Evolutionary conservation across 768 basidiomycete species (phyloP).

Genomic region (Amanita rubescens): DNA sequence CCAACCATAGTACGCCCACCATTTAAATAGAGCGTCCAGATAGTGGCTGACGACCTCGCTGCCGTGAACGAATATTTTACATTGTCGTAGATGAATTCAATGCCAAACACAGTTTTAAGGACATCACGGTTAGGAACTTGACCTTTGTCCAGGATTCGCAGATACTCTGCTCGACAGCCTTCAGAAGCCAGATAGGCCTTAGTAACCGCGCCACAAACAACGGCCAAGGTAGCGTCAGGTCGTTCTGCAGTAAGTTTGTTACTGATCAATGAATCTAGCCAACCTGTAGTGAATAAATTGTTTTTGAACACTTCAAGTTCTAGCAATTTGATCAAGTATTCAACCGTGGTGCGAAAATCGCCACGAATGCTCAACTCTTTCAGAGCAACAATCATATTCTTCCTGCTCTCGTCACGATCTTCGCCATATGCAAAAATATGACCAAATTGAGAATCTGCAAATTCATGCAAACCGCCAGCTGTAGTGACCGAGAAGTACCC

Average conservation of each 20-base stretch:
- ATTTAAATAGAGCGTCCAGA: constrained; percentile 95
- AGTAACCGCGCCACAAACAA: constrained; percentile 92
- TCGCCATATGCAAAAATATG: constrained; percentile 99
- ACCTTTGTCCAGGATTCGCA: constrained; percentile 93
- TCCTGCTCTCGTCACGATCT: constrained; percentile 89
- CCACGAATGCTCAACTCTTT: constrained; percentile 98
- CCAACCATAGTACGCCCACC: constrained; percentile 91
- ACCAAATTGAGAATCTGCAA: constrained; percentile 98
- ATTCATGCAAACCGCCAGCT: constrained; percentile 96
- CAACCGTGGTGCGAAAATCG: constrained; percentile 97
- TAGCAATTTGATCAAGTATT: constrained; percentile 96
- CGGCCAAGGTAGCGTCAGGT: constrained; percentile 87
- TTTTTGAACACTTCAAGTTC: constrained; percentile 95
- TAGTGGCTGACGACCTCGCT: constrained; percentile 78
- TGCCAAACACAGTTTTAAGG: constrained; percentile 91
- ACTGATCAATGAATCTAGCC: constrained; percentile 96
- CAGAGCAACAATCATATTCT: constrained; percentile 99
- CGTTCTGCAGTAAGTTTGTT: constrained; percentile 96
- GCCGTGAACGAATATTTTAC: constrained; percentile 93
- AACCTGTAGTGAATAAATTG: constrained; percentile 97
- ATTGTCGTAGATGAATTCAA: constrained; percentile 98
- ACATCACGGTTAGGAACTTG: constrained; percentile 94
- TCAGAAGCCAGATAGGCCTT: constrained; percentile 91
- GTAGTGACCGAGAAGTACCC: constrained; percentile 98
- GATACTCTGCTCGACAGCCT: constrained; percentile 88